phyloP scores from a whole-genome alignment of 192 early-diverging fungal genomes.

The Funneliformis geosporum region DNA sequence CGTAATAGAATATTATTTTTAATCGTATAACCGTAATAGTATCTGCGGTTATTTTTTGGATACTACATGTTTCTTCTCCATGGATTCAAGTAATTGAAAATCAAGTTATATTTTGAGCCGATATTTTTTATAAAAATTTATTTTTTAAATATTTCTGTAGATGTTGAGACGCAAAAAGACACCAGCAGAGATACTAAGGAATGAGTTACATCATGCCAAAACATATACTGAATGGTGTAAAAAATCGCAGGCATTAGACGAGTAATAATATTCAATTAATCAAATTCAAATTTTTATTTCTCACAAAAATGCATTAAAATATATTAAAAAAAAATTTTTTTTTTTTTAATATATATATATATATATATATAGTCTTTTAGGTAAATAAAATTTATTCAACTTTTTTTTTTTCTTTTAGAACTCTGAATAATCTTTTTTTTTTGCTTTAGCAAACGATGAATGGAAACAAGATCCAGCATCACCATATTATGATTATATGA shows the following conservation, averaged over 20 bases:
- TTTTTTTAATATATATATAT: too few relatives aligned
- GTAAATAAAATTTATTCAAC: neutral
- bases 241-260: constrained; percentile 54
- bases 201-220: constrained; percentile 45
- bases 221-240: constrained; percentile 56
- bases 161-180: constrained; percentile 33
- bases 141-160: neutral
- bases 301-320: neutral
- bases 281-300: neutral
- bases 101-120: too few relatives aligned
- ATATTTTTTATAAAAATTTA: neutral
- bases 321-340: neutral
- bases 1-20: neutral
- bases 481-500: constrained; percentile 62
- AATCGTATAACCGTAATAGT: neutral
- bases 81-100: neutral
- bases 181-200: constrained; percentile 48
- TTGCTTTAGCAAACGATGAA: constrained; percentile 48
- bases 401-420: neutral
- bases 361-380: constrained; percentile 23
- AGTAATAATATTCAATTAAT: constrained; percentile 22
- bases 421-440: neutral
- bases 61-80: neutral
- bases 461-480: constrained; percentile 62
- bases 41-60: neutral